Base-by-base conservation (phyloP, 495 filamentous ascomycete species). In the Parachaetomium inaequale region DNA sequence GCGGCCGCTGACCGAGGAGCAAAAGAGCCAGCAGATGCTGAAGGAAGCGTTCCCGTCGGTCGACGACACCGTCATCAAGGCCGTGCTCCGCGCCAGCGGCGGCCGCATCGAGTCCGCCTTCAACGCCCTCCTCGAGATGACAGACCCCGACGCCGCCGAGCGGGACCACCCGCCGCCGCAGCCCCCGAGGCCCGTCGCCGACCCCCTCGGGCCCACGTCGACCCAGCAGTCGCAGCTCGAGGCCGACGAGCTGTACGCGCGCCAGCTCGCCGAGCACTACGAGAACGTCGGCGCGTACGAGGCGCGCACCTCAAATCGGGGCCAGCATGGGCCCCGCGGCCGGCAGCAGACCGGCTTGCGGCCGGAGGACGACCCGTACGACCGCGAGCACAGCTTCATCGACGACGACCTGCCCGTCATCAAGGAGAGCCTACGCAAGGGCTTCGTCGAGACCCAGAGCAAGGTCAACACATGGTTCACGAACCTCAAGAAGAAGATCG, bases 401-500 rank as follows among this genome's bases (percentile, higher is more conserved):
- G 93, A 98, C 72, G 94, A 98, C 69, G 94, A 98, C 66, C 82
- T 98, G 47, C 94, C 94, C 3, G 87, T 93, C 51, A 97, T 98
- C 72, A 88, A 87, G 61, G 91, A 96, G 69, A 97, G 95, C 64
- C 84, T 98, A 64, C 89, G 87, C 67, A 96, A 98, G 76, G 94
- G 94, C 2, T 98, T 98, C 76, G 59, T 94, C 42, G 92, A 98
- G 63, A 98, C 94, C 25, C 94, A 98, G 78, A 84, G 82, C 14
- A 96, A 88, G 70, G 90, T 98, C 70, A 98, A 95, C 77, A 81
- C 84, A 50, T 98, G 93, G 93, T 88, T 98, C 52, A 87, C 84
- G 49, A 91, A 87, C 65, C 75, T 98, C 59, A 94, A 89, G 75
- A 97, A 97, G 82, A 86, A 83, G 72, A 84, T 98, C 19, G 93